Evolutionary conservation across 192 early-diverging fungal genomes (phyloP), one percentile per base, ranked within the genome.

Genomic region (Coemansia sp.): DNA sequence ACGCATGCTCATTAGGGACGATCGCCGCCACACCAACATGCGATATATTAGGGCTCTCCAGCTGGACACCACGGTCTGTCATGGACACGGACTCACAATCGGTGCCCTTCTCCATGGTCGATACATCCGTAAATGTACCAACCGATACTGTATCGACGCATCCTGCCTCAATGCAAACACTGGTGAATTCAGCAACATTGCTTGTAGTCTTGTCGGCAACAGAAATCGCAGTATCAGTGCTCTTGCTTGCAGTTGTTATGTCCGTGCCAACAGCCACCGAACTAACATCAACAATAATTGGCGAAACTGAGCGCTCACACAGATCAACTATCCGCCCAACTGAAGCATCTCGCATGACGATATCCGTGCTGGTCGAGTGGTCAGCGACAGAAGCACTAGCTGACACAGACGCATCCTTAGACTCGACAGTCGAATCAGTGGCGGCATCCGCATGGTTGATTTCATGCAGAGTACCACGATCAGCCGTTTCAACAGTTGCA

Each of bases 401-500:
- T 45, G 61, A 56, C 5, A 66, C 64, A 7, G 64, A 42, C 16
- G 49, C 66, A 25, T 79, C 65, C 14, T 43, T 43, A 19, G 32
- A 17, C 17, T 62, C 60, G 38, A 46, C 54, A 7, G 43, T 25
- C 4, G 79, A 64, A 13, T 67, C 74, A 11, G 56, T 68, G 7
- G 74, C 68, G 5, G 46, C 68, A 48, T 61, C 54, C 14, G 57
- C 61, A 38, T 48, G 60, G 13, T 56, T 64, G 22, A 74, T 44
- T 13, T 61, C 72, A 14, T 65, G 64, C 9, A 57, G 68, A 4
- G 72, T 71, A 13, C 68, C 53, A 5, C 43, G 17, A 13, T 74
- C 62, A 4, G 63, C 49, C 8, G 64, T 68, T 7, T 13, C 22
- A 2, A 41, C 69, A 10, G 54, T 44, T 1, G 69, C 72, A 13